These are phyloP conservation scores for Emmonsiellopsis sp. DNA, from an alignment of 2,329 filamentous ascomycete species.

Conservation along the genomic window DNA sequence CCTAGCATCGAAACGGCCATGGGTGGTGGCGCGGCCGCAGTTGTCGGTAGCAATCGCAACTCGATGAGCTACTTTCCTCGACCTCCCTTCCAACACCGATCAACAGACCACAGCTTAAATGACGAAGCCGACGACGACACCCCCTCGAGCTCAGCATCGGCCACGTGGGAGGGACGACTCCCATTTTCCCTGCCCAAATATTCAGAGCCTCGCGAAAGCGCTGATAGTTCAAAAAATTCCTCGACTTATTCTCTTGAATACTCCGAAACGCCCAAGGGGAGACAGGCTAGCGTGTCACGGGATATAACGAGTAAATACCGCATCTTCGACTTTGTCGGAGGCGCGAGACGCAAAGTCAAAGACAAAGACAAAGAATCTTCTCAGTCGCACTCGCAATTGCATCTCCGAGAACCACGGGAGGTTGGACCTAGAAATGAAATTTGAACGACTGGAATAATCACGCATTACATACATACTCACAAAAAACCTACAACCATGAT, in stretches of 20 bases:
- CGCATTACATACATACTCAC: background rate
- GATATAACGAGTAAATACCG: slow-evolving; percentile 34
- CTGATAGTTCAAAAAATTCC: slow-evolving; percentile 38
- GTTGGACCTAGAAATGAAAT: slow-evolving; percentile 11
- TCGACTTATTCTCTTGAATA: slow-evolving; percentile 38
- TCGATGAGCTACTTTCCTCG: slow-evolving; percentile 34
- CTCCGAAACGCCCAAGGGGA: slow-evolving; percentile 26
- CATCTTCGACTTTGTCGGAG: slow-evolving; percentile 32
- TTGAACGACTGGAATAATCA: slow-evolving; percentile 7
- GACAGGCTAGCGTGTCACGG: slow-evolving; percentile 30
- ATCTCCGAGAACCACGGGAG: slow-evolving; percentile 4
- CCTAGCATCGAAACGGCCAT: slow-evolving; percentile 26
- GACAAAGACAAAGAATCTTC: slow-evolving; percentile 8
- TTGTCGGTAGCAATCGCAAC: slow-evolving; percentile 28
- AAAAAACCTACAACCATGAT: background rate
- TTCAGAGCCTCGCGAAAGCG: slow-evolving; percentile 33
- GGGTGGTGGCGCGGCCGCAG: slow-evolving; percentile 19
- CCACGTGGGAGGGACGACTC: slow-evolving; percentile 35
- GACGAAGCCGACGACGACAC: slow-evolving; percentile 36
- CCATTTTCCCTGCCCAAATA: slow-evolving; percentile 33
- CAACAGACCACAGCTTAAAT: slow-evolving; percentile 24
- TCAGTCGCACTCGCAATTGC: background rate
- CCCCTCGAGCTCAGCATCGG: slow-evolving; percentile 35
- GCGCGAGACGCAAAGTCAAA: slow-evolving; percentile 11
- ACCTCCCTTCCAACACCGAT: slow-evolving; percentile 29